Evolutionary conservation across 192 early-diverging fungal species (phyloP).

Genomic region (Umbelopsis isabellina): DNA sequence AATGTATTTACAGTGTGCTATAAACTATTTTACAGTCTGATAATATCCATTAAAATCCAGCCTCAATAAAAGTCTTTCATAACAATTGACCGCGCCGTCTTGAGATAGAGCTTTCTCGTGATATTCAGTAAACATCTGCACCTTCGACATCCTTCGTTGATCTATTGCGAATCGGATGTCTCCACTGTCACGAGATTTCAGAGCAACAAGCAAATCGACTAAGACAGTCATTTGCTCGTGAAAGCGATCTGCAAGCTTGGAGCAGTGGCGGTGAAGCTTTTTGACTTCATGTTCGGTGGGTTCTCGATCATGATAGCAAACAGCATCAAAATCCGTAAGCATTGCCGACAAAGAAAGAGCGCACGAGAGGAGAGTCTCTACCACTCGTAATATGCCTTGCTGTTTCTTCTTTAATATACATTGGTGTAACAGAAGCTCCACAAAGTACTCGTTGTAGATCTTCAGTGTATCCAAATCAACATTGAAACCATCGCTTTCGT

Average conservation of each 20-base stretch:
- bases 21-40: constrained; percentile 1
- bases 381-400: constrained; percentile 39
- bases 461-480: constrained; percentile 46
- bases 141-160: background rate
- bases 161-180: constrained; percentile 11
- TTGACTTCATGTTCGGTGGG: constrained; percentile 6
- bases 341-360: background rate
- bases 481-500: constrained; percentile 23
- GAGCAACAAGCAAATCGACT: background rate
- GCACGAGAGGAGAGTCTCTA: background rate
- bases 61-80: background rate
- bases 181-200: background rate
- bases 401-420: constrained; percentile 52
- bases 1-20: constrained; percentile 14
- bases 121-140: background rate
- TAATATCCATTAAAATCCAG: constrained; percentile 20
- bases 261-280: constrained; percentile 1
- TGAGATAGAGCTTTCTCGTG: background rate
- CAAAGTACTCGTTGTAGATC: constrained; percentile 47
- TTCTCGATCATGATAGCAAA: constrained; percentile 5
- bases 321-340: constrained; percentile 6
- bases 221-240: background rate
- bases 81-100: constrained; percentile 12
- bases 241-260: background rate
- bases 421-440: constrained; percentile 50